Evolutionary conservation across 495 filamentous ascomycete genomes (phyloP).

Genomic region (Aspergillus steynii): DNA sequence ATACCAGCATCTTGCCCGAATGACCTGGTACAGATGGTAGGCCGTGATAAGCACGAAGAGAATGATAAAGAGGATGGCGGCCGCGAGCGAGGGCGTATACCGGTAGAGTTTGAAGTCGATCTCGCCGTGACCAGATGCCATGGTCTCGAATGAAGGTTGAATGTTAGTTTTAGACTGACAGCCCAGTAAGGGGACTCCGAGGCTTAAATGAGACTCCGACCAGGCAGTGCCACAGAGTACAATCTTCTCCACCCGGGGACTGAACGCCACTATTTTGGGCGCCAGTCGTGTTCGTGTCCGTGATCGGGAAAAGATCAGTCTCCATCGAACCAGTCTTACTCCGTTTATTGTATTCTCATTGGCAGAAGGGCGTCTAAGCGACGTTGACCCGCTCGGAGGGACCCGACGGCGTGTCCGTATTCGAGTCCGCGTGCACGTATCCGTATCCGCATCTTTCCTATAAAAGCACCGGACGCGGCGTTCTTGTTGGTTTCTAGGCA

Average conservation of each 20-base stretch:
- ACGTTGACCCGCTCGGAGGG: not conserved
- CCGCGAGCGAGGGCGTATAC: constrained; percentile 47
- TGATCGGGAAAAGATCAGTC: not conserved
- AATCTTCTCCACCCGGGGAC: not conserved
- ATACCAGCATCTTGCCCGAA: constrained; percentile 55
- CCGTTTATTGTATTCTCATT: not conserved
- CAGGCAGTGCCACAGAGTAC: not conserved
- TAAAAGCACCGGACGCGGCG: not conserved
- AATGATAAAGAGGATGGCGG: constrained; percentile 47
- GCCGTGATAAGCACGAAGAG: constrained; percentile 48
- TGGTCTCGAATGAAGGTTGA: not conserved
- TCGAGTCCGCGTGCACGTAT: not conserved
- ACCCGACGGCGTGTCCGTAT: not conserved
- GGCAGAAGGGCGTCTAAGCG: not conserved
- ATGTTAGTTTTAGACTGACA: not conserved
- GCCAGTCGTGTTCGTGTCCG: not conserved
- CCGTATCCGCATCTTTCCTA: not conserved
- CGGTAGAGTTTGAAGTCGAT: constrained; percentile 24
- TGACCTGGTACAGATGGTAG: constrained; percentile 50
- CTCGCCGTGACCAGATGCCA: not conserved
- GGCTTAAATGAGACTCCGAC: not conserved
- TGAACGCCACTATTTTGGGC: not conserved
- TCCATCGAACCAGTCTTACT: not conserved
- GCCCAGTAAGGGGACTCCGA: not conserved
- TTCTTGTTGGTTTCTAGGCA: not conserved